Evolutionary conservation across 2,329 filamentous ascomycete species (phyloP).

Genomic region (Cladorrhinum sp.): DNA sequence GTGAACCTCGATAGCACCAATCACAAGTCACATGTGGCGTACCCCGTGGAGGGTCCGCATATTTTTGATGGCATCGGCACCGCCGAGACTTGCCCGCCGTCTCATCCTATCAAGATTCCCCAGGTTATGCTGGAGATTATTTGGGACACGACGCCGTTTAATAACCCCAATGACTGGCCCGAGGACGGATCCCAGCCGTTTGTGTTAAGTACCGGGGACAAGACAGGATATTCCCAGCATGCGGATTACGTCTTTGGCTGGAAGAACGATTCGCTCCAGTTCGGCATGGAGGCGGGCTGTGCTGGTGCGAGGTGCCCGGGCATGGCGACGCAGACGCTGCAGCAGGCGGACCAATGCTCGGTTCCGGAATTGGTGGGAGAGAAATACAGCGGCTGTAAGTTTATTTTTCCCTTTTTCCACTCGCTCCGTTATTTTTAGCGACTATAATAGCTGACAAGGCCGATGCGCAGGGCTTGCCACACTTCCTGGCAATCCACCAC

Average conservation of each 20-base stretch:
- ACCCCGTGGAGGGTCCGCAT: conserved; percentile 23
- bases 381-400: conserved; percentile 35
- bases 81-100: conserved; percentile 28
- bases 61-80: conserved; percentile 26
- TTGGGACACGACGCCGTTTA: conserved; percentile 41
- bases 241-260: conserved; percentile 36
- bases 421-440: neutral
- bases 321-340: conserved; percentile 34
- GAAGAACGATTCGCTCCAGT: conserved; percentile 34
- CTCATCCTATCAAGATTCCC: conserved; percentile 32
- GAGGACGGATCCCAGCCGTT: too few relatives aligned
- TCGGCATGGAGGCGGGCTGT: conserved; percentile 32
- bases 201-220: conserved; percentile 29
- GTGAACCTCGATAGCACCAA: conserved; percentile 51
- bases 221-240: conserved; percentile 31
- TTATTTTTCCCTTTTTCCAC: neutral
- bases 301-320: conserved; percentile 33
- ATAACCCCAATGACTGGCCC: conserved; percentile 34
- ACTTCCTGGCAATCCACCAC: neutral
- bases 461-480: neutral
- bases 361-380: conserved; percentile 32
- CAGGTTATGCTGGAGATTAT: conserved; percentile 44
- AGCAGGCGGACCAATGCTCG: conserved; percentile 33
- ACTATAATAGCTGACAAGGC: neutral
- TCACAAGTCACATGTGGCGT: conserved; percentile 41